Evolutionary conservation across 2,329 filamentous ascomycete species (phyloP).

Genomic region (Coniochaeta sp.): DNA sequence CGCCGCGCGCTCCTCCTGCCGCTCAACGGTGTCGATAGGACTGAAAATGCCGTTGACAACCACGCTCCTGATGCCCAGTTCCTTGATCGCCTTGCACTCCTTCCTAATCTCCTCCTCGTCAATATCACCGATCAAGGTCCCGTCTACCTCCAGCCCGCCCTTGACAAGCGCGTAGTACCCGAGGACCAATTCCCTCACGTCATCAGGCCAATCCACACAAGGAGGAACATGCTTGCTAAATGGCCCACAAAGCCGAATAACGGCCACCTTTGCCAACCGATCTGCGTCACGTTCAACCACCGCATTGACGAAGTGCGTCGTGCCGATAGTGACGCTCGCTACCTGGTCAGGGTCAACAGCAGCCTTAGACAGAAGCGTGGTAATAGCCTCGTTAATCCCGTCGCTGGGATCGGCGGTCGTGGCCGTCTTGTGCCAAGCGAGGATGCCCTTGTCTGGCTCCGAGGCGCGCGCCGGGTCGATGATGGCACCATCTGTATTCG

Average conservation of each 20-base stretch:
- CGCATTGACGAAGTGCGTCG: constrained; percentile 42
- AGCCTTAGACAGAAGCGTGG: constrained; percentile 30
- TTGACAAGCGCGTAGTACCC: constrained; percentile 33
- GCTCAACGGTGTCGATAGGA: constrained; percentile 31
- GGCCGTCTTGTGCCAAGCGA: constrained; percentile 39
- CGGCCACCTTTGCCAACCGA: constrained; percentile 34
- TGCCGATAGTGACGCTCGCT: constrained; percentile 40
- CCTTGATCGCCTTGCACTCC: constrained; percentile 22
- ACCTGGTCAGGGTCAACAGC: constrained; percentile 24
- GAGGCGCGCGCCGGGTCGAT: not conserved
- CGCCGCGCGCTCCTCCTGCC: constrained; percentile 31
- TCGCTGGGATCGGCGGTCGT: constrained; percentile 42
- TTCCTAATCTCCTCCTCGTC: constrained; percentile 27
- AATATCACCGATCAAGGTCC: constrained; percentile 31
- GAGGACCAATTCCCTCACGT: constrained; percentile 29
- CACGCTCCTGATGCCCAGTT: constrained; percentile 26
- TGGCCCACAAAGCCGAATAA: constrained; percentile 36
- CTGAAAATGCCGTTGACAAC: constrained; percentile 38
- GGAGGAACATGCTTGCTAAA: constrained; percentile 35
- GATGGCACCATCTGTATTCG: constrained; percentile 32
- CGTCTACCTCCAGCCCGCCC: constrained; percentile 40
- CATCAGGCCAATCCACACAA: constrained; percentile 36
- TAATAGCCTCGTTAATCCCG: constrained; percentile 38
- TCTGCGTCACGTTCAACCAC: constrained; percentile 35
- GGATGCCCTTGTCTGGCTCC: constrained; percentile 19